Conservation (phyloP, 257 asterid genomes). For the Fraxinus quadrangulata region DNA sequence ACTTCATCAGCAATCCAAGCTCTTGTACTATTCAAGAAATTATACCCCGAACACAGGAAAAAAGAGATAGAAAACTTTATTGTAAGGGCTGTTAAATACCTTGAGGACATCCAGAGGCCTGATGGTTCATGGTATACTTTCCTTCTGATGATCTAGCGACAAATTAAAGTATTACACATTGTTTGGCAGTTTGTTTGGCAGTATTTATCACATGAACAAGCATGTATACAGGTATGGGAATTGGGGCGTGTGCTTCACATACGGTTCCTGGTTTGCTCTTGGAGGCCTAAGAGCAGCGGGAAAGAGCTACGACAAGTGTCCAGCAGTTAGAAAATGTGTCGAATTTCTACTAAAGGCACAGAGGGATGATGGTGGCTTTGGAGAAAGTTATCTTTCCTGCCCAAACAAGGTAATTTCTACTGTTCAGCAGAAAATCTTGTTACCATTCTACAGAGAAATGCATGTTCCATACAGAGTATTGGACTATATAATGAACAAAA, state of each 20-base stretch:
- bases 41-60: conserved; percentile 60
- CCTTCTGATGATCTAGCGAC: background rate
- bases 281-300: conserved; percentile 74
- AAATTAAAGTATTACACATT: background rate
- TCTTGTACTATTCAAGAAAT: conserved; percentile 54
- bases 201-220: background rate
- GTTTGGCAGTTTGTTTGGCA: background rate
- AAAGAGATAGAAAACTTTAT: conserved; percentile 53
- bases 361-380: conserved; percentile 79
- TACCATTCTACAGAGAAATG: background rate
- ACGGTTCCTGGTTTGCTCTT: conserved; percentile 78
- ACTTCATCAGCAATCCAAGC: conserved; percentile 78
- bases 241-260: conserved; percentile 88
- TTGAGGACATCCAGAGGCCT: conserved; percentile 58
- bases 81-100: conserved; percentile 46
- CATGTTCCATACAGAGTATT: background rate
- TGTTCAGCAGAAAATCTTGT: background rate
- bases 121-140: conserved; percentile 77
- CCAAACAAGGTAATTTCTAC: conserved; percentile 54
- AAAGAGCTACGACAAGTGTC: conserved; percentile 50
- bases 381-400: conserved; percentile 82
- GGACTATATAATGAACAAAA: too few relatives aligned
- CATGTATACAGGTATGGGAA: conserved; percentile 55
- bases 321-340: conserved; percentile 57
- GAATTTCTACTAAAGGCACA: conserved; percentile 60